Evolutionary conservation across 176 grass and related monocot species (phyloP), one percentile per base, ranked within the genome.

Genomic region (Eragrostis curvula): DNA sequence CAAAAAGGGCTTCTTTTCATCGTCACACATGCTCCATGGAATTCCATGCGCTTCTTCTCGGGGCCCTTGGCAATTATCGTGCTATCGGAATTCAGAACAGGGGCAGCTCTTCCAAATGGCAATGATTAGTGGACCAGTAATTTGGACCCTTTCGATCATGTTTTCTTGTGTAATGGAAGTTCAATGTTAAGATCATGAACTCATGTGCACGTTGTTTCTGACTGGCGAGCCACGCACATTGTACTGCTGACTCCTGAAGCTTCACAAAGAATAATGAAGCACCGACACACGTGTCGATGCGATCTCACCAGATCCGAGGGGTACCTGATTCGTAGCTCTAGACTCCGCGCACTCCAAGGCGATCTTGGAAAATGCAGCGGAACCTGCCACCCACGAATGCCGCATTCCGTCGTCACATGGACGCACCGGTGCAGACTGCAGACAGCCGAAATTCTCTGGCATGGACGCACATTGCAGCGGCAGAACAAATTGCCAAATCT

Each of bases 241-340:
- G 47, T 13, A 68, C 9, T 36, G 44, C 46, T 51, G 46, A 45
- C 36, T 9, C 7, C 32, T 55, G 32, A 36, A 63, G 1, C 21
- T 68, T 71, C 82, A 75, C 47, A 46, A 15, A 73, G 68, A 85
- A 71, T 55, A 44, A 79, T 64, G 67, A 23, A 55, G 59, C 68
- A 80, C 47, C 58, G 47, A 51, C 76, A 57, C 76, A 79, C 84
- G 56, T 79, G 58, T 52, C 47, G 57, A 79, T 80, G 76, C 24
- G 11, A 0, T 36, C 17, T 49, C 70, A 32, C 51, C 77, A 41
- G 85, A 86, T 86, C 77, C 70, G 12, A 86, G 58, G 84, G 67
- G 25, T 11, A 27, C 25, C 32, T 21, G 21, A 47, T 28, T 30
- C 59, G 39, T 66, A 30, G 13, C 48, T 56, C 55, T 28, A 59